Base-by-base conservation (phyloP, 441 rosid species). In the Monsonia emarginata region DNA sequence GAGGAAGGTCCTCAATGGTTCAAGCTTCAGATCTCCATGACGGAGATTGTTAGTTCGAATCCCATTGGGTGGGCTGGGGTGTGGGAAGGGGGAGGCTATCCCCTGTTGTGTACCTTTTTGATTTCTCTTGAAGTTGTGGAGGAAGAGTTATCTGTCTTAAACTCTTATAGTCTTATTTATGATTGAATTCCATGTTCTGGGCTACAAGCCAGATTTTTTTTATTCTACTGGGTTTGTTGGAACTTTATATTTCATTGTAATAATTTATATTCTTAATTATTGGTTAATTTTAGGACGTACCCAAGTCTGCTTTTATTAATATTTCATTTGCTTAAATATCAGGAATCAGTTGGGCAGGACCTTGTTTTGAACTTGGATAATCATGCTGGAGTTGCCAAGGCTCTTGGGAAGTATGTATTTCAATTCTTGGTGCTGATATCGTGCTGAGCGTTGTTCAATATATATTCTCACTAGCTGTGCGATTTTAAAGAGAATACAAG, bases 261-360 rank as follows among this genome's bases (percentile, higher is more conserved):
- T 18, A 46, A 8, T 8, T 46, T 5, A 5, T 16, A 14, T 19
- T 30, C 40, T 66, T 38, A 21, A 38, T 50, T 30, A 70, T 36
- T 32, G 48, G 16, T 42, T 32, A 19, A 28, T 4, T 61, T 27
- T 54, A 25, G 50, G 11, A 42, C 31, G 13, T 34, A 7, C 65
- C 65, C 0, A 61, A 38, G 2, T 16, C 10, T 48, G n/a, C 38
- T 24, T 0, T 4, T 46, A 46, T 4, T 46, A 46, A 46, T 46
- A 46, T 66, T 69, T 13, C 19, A 30, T 52, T 61, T 28, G n/a
- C 16, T 66, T 27, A 18, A 31, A 65, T 38, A 14, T 71, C 82
- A 87, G 97, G 97, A 81, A 67, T 67, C 74, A 44, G 75, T 70
- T 64, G 83, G 66, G 54, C 74, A 68, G 81, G 78, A 78, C 63